Evolutionary conservation across 2,329 filamentous ascomycete genomes (phyloP).

Genomic region (Nemania sp.): DNA sequence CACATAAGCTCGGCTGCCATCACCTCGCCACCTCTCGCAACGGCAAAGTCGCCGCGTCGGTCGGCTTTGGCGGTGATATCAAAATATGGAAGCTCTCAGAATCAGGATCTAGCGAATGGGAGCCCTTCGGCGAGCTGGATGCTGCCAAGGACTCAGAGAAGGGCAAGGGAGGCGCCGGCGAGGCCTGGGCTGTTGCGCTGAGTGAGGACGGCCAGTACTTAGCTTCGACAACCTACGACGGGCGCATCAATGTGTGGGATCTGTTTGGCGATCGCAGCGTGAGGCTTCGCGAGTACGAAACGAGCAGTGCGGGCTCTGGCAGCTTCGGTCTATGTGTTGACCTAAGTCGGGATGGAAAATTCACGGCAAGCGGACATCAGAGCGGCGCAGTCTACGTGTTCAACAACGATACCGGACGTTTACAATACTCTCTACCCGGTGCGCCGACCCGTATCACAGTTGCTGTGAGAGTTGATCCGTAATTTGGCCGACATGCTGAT

Average conservation of each 20-base stretch:
- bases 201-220: slow-evolving; percentile 83
- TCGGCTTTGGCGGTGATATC: slow-evolving; percentile 86
- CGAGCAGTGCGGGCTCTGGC: slow-evolving; percentile 68
- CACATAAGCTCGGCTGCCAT: slow-evolving; percentile 88
- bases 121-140: slow-evolving; percentile 50
- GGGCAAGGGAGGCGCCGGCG: slow-evolving; percentile 56
- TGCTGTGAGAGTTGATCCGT: not conserved
- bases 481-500: not conserved
- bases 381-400: slow-evolving; percentile 93
- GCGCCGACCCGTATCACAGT: slow-evolving; percentile 40
- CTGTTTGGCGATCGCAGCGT: slow-evolving; percentile 55
- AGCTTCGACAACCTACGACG: slow-evolving; percentile 85
- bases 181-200: slow-evolving; percentile 86
- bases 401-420: slow-evolving; percentile 83
- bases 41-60: slow-evolving; percentile 75
- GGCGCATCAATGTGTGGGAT: slow-evolving; percentile 89
- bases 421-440: slow-evolving; percentile 85
- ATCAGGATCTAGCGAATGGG: slow-evolving; percentile 63
- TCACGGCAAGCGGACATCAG: slow-evolving; percentile 90
- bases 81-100: slow-evolving; percentile 75
- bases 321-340: slow-evolving; percentile 91
- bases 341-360: slow-evolving; percentile 75
- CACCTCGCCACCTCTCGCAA: slow-evolving; percentile 74
- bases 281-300: slow-evolving; percentile 84
- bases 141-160: slow-evolving; percentile 35